Percentiles rank a stretch among this genome's conserved stretches.
These are phyloP conservation scores for Pseudogymnoascus sp. DNA, from an alignment of 2,329 filamentous ascomycete species.

Conservation along the genomic window DNA sequence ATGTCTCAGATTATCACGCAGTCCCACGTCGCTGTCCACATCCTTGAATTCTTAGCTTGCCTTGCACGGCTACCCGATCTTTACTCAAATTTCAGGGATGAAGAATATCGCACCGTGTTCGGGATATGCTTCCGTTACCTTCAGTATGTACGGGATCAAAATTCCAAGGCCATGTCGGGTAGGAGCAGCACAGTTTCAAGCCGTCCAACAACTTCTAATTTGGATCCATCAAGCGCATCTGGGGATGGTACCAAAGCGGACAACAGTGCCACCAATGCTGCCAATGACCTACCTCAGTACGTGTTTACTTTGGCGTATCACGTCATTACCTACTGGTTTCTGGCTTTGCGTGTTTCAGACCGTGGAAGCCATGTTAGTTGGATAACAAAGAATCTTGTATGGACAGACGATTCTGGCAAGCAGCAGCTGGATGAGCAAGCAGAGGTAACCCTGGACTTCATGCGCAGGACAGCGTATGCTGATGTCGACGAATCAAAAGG, in stretches of 20 bases:
- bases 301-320: slow-evolving; percentile 91
- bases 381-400: slow-evolving; percentile 78
- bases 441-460: slow-evolving; percentile 87
- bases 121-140: slow-evolving; percentile 92
- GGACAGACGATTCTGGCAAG: slow-evolving; percentile 66
- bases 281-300: slow-evolving; percentile 82
- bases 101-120: slow-evolving; percentile 90
- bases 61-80: slow-evolving; percentile 77
- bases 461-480: slow-evolving; percentile 80
- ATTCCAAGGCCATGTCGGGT: slow-evolving; percentile 31
- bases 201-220: slow-evolving; percentile 20
- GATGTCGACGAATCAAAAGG: slow-evolving; percentile 71
- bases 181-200: slow-evolving; percentile 32
- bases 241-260: slow-evolving; percentile 36
- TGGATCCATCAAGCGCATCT: slow-evolving; percentile 25
- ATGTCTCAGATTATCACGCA: slow-evolving; percentile 97
- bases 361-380: slow-evolving; percentile 77
- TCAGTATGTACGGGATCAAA: slow-evolving; percentile 70
- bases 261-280: slow-evolving; percentile 36
- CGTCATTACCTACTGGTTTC: slow-evolving; percentile 94
- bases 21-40: slow-evolving; percentile 83
- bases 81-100: slow-evolving; percentile 81
- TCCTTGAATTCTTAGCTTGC: slow-evolving; percentile 88
- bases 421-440: slow-evolving; percentile 84
- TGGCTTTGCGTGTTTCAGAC: slow-evolving; percentile 78